These are phyloP conservation scores for Hirschioporus abietinus DNA, from an alignment of 768 basidiomycete species.

Conservation along the genomic window DNA sequence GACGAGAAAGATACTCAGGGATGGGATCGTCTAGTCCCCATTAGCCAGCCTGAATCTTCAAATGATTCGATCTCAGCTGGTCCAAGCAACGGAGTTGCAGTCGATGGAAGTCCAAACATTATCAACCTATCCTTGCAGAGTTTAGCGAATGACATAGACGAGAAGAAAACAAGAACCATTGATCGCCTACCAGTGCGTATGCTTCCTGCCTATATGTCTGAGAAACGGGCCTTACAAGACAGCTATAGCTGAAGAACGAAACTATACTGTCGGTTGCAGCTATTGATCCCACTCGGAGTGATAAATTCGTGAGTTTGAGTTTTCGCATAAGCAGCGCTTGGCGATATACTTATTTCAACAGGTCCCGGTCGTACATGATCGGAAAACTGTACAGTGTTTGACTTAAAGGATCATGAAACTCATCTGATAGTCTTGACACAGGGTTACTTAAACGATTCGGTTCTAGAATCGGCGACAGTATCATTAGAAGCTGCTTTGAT, in stretches of 20 bases:
- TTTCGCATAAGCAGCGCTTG: not conserved
- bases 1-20: constrained; percentile 49
- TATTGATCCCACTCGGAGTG: not conserved
- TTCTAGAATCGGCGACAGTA: constrained; percentile 16
- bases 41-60: not conserved
- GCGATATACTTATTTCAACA: not conserved
- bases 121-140: not conserved
- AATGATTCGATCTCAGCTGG: not conserved
- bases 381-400: not conserved
- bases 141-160: not conserved
- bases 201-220: not conserved
- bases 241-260: not conserved
- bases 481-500: constrained; percentile 51
- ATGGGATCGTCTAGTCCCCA: constrained; percentile 35
- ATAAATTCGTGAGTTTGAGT: not conserved
- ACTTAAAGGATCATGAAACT: not conserved
- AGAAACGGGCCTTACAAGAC: not conserved
- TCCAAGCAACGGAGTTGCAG: not conserved
- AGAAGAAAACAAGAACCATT: not conserved
- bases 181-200: not conserved
- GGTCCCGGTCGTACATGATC: not conserved
- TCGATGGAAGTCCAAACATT: not conserved
- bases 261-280: not conserved
- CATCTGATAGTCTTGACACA: not conserved
- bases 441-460: not conserved